These are phyloP conservation scores for Aspergillus neoniger DNA, from an alignment of 2,329 filamentous ascomycete species.

Conservation along the genomic window DNA sequence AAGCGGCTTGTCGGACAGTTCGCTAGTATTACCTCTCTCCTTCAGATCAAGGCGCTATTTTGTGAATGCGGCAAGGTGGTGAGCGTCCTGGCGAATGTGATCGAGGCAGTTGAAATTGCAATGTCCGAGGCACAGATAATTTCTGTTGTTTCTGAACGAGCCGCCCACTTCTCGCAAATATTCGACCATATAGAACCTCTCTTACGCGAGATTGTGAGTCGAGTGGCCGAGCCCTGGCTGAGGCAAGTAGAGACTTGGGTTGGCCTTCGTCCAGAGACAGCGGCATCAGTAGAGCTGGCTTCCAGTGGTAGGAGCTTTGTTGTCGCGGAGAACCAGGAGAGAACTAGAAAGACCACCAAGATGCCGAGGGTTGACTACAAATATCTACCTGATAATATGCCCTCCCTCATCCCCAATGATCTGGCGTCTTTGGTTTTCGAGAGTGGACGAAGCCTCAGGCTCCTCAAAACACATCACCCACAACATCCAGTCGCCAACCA, in stretches of 20 bases:
- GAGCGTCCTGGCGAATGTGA: conserved; percentile 37
- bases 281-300: conserved; percentile 53
- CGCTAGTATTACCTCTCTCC: conserved; percentile 32
- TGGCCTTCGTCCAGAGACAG: conserved; percentile 63
- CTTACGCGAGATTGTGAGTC: conserved; percentile 66
- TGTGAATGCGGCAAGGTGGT: conserved; percentile 41
- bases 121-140: conserved; percentile 63
- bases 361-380: conserved; percentile 65
- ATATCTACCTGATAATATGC: conserved; percentile 58
- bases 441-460: conserved; percentile 72
- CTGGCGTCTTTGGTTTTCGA: conserved; percentile 75
- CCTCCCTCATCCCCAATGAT: conserved; percentile 69
- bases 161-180: conserved; percentile 65
- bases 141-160: conserved; percentile 62
- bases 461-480: conserved; percentile 70
- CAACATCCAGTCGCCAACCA: conserved; percentile 66
- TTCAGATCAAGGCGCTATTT: conserved; percentile 43
- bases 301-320: conserved; percentile 61
- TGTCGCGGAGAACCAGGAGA: conserved; percentile 60
- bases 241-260: conserved; percentile 73
- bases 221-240: conserved; percentile 67
- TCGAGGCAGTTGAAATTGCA: conserved; percentile 50
- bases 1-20: conserved; percentile 33
- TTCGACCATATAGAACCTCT: conserved; percentile 63
- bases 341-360: conserved; percentile 60